Conservation (phyloP, 2,329 filamentous ascomycete genomes). For the Fusarium buharicum region DNA sequence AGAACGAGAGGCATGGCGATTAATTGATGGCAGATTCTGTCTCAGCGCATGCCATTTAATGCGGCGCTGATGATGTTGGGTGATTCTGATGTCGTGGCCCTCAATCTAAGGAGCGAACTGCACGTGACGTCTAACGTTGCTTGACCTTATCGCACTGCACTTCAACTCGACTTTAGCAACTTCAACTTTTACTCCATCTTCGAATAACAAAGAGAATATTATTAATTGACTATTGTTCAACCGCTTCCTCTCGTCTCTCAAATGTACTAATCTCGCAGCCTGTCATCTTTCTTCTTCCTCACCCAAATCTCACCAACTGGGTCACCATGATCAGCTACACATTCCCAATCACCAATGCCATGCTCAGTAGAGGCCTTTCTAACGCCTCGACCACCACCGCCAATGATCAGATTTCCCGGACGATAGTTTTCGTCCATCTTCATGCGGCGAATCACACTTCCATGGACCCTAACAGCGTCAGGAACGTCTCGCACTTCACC, state of each 20-base stretch:
- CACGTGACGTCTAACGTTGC: slow-evolving; percentile 29
- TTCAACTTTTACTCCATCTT: neutral
- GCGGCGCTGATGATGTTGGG: neutral
- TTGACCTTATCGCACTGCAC: neutral
- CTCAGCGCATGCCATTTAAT: slow-evolving; percentile 31
- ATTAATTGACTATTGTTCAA: slow-evolving; percentile 11
- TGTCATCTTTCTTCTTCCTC: slow-evolving; percentile 49
- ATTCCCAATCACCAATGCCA: slow-evolving; percentile 79
- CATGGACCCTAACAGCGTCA: slow-evolving; percentile 74
- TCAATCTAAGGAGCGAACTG: slow-evolving; percentile 2
- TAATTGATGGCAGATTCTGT: slow-evolving; percentile 10
- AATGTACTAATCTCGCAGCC: slow-evolving; percentile 24
- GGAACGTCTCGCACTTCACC: slow-evolving; percentile 84
- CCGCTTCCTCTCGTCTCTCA: neutral
- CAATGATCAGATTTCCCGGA: slow-evolving; percentile 82
- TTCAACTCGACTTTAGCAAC: neutral
- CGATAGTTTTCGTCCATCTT: slow-evolving; percentile 70
- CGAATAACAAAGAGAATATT: slow-evolving; percentile 17
- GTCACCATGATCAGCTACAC: slow-evolving; percentile 72
- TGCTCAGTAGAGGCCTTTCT: slow-evolving; percentile 67
- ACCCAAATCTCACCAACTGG: slow-evolving; percentile 75
- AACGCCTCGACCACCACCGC: slow-evolving; percentile 78
- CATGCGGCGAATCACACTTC: slow-evolving; percentile 79
- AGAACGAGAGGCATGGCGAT: slow-evolving; percentile 64
- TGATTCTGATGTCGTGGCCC: slow-evolving; percentile 35